Evolutionary conservation across 1,139 yeast genomes (phyloP), one percentile per base, ranked within the genome.

Genomic region (Nematodospora anomalae): DNA sequence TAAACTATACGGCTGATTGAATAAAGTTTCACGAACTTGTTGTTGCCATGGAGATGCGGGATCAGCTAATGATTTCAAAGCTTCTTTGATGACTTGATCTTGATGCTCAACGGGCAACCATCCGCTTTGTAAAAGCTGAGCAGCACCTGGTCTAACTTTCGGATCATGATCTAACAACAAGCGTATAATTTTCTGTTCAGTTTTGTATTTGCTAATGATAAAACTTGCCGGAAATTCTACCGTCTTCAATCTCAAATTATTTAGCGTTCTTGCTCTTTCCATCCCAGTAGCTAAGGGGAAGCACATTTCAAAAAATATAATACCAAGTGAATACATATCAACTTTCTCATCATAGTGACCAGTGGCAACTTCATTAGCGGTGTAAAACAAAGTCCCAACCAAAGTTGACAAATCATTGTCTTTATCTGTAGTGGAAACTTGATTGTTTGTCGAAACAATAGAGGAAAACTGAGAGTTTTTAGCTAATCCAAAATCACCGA

Each of bases 401-500:
- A 88, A 90, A 0, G 96, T 85, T 0, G 97, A 89, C 42, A 90
- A 64, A 47, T 90, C 96, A 26, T 83, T 94, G n/a, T 76, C 28
- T 18, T 33, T 35, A 6, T 25, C n/a, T 8, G 44, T 43, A 1
- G 69, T 48, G 4, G 60, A 41, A 4, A 68, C 69, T 40, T 70
- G 76, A 38, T 69, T 69, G 41, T 67, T 65, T 22, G 55, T 59
- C 64, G 60, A 64, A 16, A 69, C 56, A 3, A 61, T 70, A 32
- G 57, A 66, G 20, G 68, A 44, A 62, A 67, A 60, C 56, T 76
- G 72, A 63, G 92, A 43, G 50, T 81, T 86, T 51, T 89, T 90
- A 0, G 98, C 99, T 40, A 94, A 71, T 0, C 98, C 99, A 60
- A 94, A 94, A 55, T 94, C 98, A 48, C 99, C 98, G 23, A 94